Evolutionary conservation across 2,329 filamentous ascomycete species (phyloP).

Genomic region (Didymella arachidicola): DNA sequence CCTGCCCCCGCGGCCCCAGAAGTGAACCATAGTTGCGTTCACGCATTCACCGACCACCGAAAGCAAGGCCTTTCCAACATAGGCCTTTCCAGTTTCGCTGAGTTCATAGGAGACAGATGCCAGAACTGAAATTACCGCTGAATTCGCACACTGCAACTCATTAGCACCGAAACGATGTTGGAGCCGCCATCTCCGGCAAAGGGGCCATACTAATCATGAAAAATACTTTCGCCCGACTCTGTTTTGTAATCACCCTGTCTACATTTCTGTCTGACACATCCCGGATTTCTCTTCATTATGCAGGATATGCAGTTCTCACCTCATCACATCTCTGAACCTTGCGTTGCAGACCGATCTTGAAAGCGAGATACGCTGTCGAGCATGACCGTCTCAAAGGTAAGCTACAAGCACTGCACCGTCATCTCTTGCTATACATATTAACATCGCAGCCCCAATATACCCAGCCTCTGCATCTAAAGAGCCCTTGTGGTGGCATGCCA

Average conservation of each 20-base stretch:
- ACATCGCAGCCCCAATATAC: not conserved
- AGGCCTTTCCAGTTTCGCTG: not conserved
- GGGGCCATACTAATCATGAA: constrained; percentile 29
- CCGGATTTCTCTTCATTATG: not conserved
- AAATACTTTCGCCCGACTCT: constrained; percentile 25
- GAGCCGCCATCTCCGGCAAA: constrained; percentile 7
- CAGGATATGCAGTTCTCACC: too few species aligned
- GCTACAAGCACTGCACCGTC: not conserved
- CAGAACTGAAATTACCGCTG: not conserved
- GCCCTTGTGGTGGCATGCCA: constrained; percentile 5
- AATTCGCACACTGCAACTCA: not conserved
- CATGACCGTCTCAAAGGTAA: constrained; percentile 26
- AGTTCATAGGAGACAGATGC: not conserved
- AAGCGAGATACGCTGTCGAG: not conserved
- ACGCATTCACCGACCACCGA: too few species aligned
- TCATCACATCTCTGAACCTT: not conserved
- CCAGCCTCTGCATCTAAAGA: constrained; percentile 1
- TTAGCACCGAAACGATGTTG: not conserved
- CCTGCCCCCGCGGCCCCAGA: not conserved
- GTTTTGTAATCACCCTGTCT: constrained; percentile 42
- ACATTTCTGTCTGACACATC: constrained; percentile 1
- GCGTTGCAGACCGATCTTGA: not conserved
- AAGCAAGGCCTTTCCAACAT: not conserved
- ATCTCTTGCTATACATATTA: not conserved
- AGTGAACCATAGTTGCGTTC: not conserved